Evolutionary conservation across 1,284 basidiomycete species (phyloP).

Genomic region (Clitocybe nebularis): DNA sequence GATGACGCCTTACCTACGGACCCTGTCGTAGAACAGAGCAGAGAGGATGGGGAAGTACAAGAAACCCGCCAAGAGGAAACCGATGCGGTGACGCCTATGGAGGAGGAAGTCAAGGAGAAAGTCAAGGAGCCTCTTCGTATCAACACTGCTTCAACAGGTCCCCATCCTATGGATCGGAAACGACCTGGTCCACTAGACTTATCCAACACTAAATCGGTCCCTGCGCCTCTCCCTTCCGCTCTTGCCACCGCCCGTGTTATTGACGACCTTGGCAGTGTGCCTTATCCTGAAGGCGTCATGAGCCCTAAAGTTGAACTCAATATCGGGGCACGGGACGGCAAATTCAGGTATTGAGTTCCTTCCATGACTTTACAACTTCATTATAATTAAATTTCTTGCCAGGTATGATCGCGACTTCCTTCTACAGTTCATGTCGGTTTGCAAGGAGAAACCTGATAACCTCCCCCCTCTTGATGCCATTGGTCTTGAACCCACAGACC

Average conservation of each 20-base stretch:
- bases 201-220: constrained; percentile 39
- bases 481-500: constrained; percentile 80
- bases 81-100: constrained; percentile 17
- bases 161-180: constrained; percentile 32
- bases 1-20: constrained; percentile 27
- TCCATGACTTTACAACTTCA: background rate
- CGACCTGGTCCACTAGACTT: constrained; percentile 78
- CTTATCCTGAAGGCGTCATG: constrained; percentile 82
- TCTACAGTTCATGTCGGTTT: constrained; percentile 94
- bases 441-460: constrained; percentile 90
- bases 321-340: constrained; percentile 78
- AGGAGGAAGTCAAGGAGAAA: constrained; percentile 30
- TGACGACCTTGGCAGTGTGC: constrained; percentile 74
- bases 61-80: constrained; percentile 23
- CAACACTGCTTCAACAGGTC: constrained; percentile 49
- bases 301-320: constrained; percentile 89
- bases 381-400: background rate
- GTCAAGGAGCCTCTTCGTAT: constrained; percentile 57
- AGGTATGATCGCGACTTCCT: constrained; percentile 98
- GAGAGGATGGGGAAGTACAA: constrained; percentile 32
- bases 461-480: constrained; percentile 90
- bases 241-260: constrained; percentile 77
- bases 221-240: constrained; percentile 58
- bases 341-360: constrained; percentile 66
- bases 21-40: constrained; percentile 22